Evolutionary conservation across 179 eudicot species (phyloP).

Genomic region (Corrigiola litoralis): DNA sequence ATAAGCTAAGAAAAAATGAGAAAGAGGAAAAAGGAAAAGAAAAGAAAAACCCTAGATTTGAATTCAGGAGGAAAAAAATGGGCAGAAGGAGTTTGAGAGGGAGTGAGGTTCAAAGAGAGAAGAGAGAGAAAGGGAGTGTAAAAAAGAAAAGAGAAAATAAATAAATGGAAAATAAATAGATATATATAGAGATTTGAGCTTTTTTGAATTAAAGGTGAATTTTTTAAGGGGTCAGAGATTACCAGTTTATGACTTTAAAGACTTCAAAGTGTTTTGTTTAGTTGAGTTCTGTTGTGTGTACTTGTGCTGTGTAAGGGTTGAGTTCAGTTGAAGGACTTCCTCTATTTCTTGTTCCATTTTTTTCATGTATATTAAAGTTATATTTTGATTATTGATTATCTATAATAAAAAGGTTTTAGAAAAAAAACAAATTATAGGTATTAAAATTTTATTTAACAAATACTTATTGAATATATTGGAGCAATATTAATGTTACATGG

Average conservation of each 20-base stretch:
- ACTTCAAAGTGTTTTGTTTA: no score
- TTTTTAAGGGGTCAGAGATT: no score
- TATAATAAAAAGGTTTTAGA: no score
- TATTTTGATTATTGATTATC: no score
- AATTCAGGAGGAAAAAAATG: slow-evolving; percentile 21
- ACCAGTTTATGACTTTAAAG: slow-evolving; percentile 22
- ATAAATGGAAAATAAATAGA: neutral
- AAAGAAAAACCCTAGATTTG: slow-evolving; percentile 68
- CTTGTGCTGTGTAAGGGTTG: no score
- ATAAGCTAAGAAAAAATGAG: neutral
- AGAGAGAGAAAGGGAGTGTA: slow-evolving; percentile 14
- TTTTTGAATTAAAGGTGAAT: slow-evolving; percentile 25
- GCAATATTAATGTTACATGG: no score
- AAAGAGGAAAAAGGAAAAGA: neutral
- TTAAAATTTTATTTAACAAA: neutral
- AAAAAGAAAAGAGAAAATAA: neutral
- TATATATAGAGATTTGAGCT: slow-evolving; percentile 20
- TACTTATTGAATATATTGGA: no score
- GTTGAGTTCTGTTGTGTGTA: no score
- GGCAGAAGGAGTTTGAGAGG: slow-evolving; percentile 29
- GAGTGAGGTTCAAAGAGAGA: slow-evolving; percentile 34
- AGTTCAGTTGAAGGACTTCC: no score
- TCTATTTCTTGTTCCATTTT: no score
- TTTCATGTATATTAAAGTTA: no score
- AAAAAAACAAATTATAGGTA: neutral